Base-by-base conservation (phyloP, 1,284 basidiomycete species). In the Gastroboletus turbinatus region DNA sequence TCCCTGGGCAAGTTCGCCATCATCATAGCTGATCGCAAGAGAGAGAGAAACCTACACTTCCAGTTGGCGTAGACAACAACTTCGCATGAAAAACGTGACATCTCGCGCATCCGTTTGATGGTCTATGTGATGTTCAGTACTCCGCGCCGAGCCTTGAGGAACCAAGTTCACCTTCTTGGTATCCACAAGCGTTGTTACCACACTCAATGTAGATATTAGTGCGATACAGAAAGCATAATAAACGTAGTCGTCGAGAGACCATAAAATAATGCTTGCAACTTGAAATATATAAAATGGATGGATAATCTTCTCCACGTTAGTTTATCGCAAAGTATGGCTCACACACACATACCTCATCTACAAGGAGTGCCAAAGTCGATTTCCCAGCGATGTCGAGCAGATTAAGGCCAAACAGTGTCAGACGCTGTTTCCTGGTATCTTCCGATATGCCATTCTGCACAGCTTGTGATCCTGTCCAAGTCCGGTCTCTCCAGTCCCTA, bases 251-350 rank as follows among this genome's bases (percentile, higher is more conserved):
- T 99, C 97, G 53, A 98, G 66, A 4, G 90, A 90, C 97, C 97
- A 99, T 11, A 99, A 77, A 25, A 93, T 76, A 63, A 99, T 92
- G 60, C 94, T 97, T 47, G 95, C 95, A 62, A 99, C 90, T 81
- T 99, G 97, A 73, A 99, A 99, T 55, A 99, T 90, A 69, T 97
- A 98, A 75, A 98, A 98, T 1, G 95, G 95, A 69, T 98, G 95
- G 33, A 98, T 88, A 50, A 95, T 61, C 64, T 63, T 53, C 19
- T 33, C 45, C 17, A 5, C 47, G n/a, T 74, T 33, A 71, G 54
- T 27, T 40, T 25, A 57, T 29, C 13, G 32, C 30, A 11, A 25
- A n/a, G 23, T 16, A 25, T 39, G 32, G 21, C 13, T 43, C 27
- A 25, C 8, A 19, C 32, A 17, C 25, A 57, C 67, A 33, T 69